A percentile compares a stretch with the other conserved stretches of the same genome.
Conservation (phyloP, 2,329 filamentous ascomycete species). For the Pseudogymnoascus sp. region DNA sequence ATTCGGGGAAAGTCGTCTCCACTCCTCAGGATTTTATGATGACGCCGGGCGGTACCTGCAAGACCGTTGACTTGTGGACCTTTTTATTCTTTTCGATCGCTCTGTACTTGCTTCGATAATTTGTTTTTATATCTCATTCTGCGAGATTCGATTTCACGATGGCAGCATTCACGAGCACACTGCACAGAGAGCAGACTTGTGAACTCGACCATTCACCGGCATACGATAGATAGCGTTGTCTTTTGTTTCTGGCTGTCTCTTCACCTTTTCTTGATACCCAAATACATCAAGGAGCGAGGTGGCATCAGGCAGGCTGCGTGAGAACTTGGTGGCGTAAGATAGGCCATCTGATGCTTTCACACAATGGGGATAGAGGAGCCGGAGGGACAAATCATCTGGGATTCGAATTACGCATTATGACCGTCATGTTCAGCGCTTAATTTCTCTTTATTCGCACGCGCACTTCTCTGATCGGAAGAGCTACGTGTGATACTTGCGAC, state of each 20-base stretch:
- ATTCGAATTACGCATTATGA: conserved; percentile 10
- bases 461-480: neutral
- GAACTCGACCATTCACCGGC: conserved; percentile 27
- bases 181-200: conserved; percentile 23
- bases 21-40: conserved; percentile 10
- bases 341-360: conserved; percentile 7
- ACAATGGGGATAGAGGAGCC: conserved; percentile 9
- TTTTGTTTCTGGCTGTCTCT: conserved; percentile 28
- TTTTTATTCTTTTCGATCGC: conserved; percentile 1
- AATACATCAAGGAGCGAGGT: conserved; percentile 29
- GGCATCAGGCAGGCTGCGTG: conserved; percentile 24
- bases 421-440: conserved; percentile 11
- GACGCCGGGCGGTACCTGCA: neutral
- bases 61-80: conserved; percentile 6
- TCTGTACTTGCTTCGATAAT: conserved; percentile 15
- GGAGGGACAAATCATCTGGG: conserved; percentile 6
- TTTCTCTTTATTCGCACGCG: neutral
- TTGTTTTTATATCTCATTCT: conserved; percentile 17
- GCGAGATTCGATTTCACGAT: conserved; percentile 27
- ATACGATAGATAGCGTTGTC: conserved; percentile 34
- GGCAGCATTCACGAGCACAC: conserved; percentile 23
- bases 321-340: conserved; percentile 15
- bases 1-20: conserved; percentile 17
- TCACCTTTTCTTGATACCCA: conserved; percentile 27
- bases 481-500: neutral